Conservation (phyloP, 345 rosid genomes). For the Fremontodendron californicum region DNA sequence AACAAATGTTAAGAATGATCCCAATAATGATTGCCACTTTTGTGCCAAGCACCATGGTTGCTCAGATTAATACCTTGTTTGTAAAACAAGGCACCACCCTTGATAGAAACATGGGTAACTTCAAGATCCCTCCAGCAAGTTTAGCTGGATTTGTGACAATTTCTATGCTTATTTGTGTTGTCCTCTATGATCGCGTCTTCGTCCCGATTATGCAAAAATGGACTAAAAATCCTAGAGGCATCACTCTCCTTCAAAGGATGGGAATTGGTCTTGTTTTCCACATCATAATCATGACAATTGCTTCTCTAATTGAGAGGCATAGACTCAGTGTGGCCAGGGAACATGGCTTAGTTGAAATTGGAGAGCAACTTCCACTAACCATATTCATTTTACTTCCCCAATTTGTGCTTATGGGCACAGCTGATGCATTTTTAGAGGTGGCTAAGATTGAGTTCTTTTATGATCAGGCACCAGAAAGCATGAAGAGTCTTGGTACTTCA, state of each 20-base stretch:
- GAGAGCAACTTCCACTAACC: constrained; percentile 47
- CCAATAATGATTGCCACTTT: constrained; percentile 66
- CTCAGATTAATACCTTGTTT: constrained; percentile 73
- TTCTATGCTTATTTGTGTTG: constrained; percentile 57
- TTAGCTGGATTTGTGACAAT: constrained; percentile 56
- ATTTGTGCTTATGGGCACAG: constrained; percentile 70
- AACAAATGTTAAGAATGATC: constrained; percentile 86
- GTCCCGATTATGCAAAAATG: constrained; percentile 35
- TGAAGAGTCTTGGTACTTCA: constrained; percentile 92
- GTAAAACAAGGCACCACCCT: constrained; percentile 94
- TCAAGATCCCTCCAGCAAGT: constrained; percentile 68
- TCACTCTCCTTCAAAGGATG: constrained; percentile 75
- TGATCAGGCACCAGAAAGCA: constrained; percentile 86
- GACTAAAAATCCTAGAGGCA: constrained; percentile 73
- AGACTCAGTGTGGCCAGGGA: constrained; percentile 53
- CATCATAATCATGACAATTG: constrained; percentile 54
- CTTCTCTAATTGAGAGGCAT: constrained; percentile 47
- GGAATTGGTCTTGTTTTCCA: constrained; percentile 61
- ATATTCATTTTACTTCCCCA: constrained; percentile 77
- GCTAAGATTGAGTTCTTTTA: constrained; percentile 84
- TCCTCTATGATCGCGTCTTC: constrained; percentile 56
- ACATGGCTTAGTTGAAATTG: constrained; percentile 46
- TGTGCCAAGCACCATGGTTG: constrained; percentile 76
- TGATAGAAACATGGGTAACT: constrained; percentile 49
- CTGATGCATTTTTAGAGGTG: constrained; percentile 72